These are phyloP conservation scores for Microcyclospora pomicola DNA, from an alignment of 2,329 filamentous ascomycete genomes.

Conservation along the genomic window DNA sequence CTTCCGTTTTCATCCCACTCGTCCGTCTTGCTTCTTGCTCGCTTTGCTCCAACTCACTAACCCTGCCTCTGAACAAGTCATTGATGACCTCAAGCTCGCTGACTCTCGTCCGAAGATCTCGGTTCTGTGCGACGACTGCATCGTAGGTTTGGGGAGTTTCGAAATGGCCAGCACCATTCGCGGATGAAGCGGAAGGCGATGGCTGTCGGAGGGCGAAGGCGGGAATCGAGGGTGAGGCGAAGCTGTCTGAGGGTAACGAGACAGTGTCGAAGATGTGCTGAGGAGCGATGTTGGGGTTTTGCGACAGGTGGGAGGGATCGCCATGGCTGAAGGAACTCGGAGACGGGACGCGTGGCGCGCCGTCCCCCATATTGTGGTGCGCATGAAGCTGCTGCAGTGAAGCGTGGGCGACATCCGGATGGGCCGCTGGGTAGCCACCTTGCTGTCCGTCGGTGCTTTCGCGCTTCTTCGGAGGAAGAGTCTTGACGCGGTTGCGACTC, in stretches of 20 bases:
- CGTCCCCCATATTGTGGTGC: conserved; percentile 1
- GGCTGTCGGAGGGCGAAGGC: conserved; percentile 32
- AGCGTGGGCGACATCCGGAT: conserved; percentile 6
- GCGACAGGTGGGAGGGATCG: conserved; percentile 56
- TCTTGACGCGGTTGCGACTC: conserved; percentile 95
- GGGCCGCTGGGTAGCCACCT: conserved; percentile 9
- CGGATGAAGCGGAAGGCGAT: conserved; percentile 45
- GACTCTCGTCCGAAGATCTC: conserved; percentile 83
- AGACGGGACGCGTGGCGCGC: conserved; percentile 8
- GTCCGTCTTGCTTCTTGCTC: conserved; percentile 53
- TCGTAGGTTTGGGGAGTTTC: conserved; percentile 68
- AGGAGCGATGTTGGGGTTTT: conserved; percentile 53
- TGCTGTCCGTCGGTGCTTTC: conserved; percentile 14
- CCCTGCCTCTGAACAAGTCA: conserved; percentile 50
- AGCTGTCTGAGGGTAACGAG: conserved; percentile 51
- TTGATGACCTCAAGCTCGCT: conserved; percentile 92
- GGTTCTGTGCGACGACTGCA: conserved; percentile 65
- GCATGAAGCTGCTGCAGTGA: conserved; percentile 17
- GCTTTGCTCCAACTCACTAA: conserved; percentile 63
- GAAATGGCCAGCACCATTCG: conserved; percentile 41
- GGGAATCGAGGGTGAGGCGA: conserved; percentile 42
- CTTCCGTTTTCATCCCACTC: conserved; percentile 44
- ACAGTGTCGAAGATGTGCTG: conserved; percentile 68
- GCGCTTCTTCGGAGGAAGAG: conserved; percentile 58
- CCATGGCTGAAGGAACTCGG: conserved; percentile 56